A percentile compares a stretch with the other conserved stretches of the same genome.
phyloP scores from a whole-genome alignment of 2,329 filamentous ascomycete species.

The Botryotinia narcissicola region DNA sequence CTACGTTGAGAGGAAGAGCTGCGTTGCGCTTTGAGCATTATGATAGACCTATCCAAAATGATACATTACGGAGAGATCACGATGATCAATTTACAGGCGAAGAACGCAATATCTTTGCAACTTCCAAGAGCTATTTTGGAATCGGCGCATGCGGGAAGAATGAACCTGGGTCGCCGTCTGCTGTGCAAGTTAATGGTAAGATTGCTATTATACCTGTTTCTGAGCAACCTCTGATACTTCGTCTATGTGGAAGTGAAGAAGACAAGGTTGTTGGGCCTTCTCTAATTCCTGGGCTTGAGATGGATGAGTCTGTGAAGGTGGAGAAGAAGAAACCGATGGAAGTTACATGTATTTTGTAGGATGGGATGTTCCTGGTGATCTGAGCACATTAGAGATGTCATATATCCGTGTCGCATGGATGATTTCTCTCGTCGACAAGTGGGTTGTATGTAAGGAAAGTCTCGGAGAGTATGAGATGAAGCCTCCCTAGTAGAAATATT shows the following conservation, averaged over 20 bases:
- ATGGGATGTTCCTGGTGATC: background rate
- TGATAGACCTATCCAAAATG: background rate
- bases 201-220: background rate
- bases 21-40: background rate
- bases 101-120: background rate
- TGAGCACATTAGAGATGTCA: background rate
- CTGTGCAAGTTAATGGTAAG: background rate
- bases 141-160: background rate
- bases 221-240: background rate
- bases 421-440: too few relatives aligned
- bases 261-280: background rate
- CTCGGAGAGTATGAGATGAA: too few relatives aligned
- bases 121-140: background rate
- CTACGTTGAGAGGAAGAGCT: background rate
- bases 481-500: too few relatives aligned
- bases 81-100: background rate
- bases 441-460: too few relatives aligned
- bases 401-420: background rate
- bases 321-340: background rate
- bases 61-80: background rate
- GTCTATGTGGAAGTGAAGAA: background rate
- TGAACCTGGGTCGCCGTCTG: accelerated
- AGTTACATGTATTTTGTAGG: background rate
- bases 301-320: background rate
- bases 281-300: background rate